Evolutionary conservation across 768 basidiomycete species (phyloP).

Genomic region (Porphyrellus cyaneotinctus): DNA sequence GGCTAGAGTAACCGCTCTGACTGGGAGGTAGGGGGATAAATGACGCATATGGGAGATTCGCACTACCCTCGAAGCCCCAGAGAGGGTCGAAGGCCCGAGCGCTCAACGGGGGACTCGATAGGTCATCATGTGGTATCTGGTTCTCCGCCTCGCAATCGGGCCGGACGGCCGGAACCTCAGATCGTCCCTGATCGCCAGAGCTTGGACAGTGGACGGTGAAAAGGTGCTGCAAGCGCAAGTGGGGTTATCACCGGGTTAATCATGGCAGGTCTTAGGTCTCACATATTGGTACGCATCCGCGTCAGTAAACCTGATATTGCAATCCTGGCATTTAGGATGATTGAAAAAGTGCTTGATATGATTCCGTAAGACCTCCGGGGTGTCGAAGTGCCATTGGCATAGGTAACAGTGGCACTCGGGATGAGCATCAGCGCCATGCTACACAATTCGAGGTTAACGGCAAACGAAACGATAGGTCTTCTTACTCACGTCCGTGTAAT

Average conservation of each 20-base stretch:
- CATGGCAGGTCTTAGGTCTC: constrained; percentile 4
- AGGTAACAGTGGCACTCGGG: constrained; percentile 32
- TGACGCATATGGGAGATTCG: constrained; percentile 22
- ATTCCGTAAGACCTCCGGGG: constrained; percentile 31
- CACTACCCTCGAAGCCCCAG: constrained; percentile 21
- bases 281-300: constrained; percentile 37
- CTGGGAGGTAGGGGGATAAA: constrained; percentile 31
- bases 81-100: constrained; percentile 19
- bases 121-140: background rate
- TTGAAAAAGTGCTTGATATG: constrained; percentile 40
- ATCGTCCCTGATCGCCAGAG: constrained; percentile 7
- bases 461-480: background rate
- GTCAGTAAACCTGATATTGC: constrained; percentile 41
- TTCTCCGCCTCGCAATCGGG: background rate
- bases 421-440: constrained; percentile 32
- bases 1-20: constrained; percentile 29
- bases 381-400: constrained; percentile 41
- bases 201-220: constrained; percentile 26
- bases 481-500: constrained; percentile 27
- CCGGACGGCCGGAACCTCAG: background rate
- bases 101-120: constrained; percentile 6
- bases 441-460: constrained; percentile 11
- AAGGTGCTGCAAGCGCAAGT: constrained; percentile 20
- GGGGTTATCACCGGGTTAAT: background rate
- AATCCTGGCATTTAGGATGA: constrained; percentile 45